Base-by-base conservation (phyloP, 345 rosid species). In the Durio zibethinus region DNA sequence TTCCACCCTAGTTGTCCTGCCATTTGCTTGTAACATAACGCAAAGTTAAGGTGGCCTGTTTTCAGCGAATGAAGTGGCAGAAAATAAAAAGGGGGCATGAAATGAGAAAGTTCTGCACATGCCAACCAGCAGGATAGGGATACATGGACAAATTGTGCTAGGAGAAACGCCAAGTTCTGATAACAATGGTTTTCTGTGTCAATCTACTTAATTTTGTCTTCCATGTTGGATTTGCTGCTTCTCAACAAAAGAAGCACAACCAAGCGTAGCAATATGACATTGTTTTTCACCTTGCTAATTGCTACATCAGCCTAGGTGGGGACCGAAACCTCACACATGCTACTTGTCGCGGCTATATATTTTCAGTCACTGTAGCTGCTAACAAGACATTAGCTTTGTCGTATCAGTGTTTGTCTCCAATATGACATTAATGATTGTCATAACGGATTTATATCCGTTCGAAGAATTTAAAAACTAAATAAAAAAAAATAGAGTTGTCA, bases 81-180 rank as follows among this genome's bases (percentile, higher is more conserved):
- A 11, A 65, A 45, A 29, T n/a, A n/a, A 63, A 77, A 82, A 77
- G 8, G 20, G 76, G 85, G 20, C 53, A 11, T 20, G 59, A 74
- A 23, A 42, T 8, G 67, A 74, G 73, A 78, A 72, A 77, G 42
- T 52, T 69, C 78, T 54, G 56, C 88, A 83, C 87, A 83, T 88
- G 91, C 64, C 61, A 80, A 5, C 67, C 31, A 45, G 73, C 33
- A 77, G 81, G 84, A 86, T 83, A 57, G 66, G 91, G 90, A 76
- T 89, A 88, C 90, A 88, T 25, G 47, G 86, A 86, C 91, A 82
- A 87, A 85, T 35, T 72, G 75, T 87, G 90, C 68, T 81, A 63
- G 83, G 78, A 83, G 78, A 88, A 82, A 77, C 69, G 82, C 84
- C 93, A 84, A 87, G 74, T 16, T 65, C 38, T 76, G 75, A 65